Base-by-base conservation (phyloP, 2,329 filamentous ascomycete species). In the Colletotrichum brevisporum region DNA sequence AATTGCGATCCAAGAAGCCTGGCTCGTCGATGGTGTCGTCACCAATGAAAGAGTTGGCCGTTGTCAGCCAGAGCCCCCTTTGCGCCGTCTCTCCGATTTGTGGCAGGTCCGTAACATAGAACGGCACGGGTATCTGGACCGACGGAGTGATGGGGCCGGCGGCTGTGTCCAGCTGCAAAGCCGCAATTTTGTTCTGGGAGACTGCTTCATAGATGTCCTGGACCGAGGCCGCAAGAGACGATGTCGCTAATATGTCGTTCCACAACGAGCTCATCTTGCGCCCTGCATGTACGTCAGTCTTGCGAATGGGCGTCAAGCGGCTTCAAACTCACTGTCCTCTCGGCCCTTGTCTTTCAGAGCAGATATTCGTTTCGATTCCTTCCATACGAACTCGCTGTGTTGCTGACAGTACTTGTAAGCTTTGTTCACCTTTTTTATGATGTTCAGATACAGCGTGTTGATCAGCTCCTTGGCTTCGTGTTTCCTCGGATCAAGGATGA, bases 361-460 rank as follows among this genome's bases (percentile, higher is more conserved):
- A 36, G 96, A 83, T 55, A 98, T 95, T 67, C 89, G 89, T 78
- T 96, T 94, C 3, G 93, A 94, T 77, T 99, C 94, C 75, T 92
- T 92, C 90, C 94, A 96, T 5, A 99, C 92, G 78, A 98, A 98
- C 74, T 95, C 92, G 65, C 91, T 92, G 69, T 93, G 91, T 73
- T 95, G 92, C 81, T 99, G 95, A 77, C 95, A 95, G 80, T 95
- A 96, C 77, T 96, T 97, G 77, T 97, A 89, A 4, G 93, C 94
- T 82, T 95, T 97, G 77, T 94, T 95, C 74, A 97, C 91, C 80
- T 97, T 97, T 79, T 95, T 96, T 72, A 95, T 92, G 47, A 98
- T 91, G 78, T 97, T 93, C 62, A 93, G 87, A 78, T 97, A 97
- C 77, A 98, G 80, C 5, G 83, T 91, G 72, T 97, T 93, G 51